These are phyloP conservation scores for Zygoascus flipseniorum DNA, from an alignment of 805 yeast genomes.

Conservation along the genomic window DNA sequence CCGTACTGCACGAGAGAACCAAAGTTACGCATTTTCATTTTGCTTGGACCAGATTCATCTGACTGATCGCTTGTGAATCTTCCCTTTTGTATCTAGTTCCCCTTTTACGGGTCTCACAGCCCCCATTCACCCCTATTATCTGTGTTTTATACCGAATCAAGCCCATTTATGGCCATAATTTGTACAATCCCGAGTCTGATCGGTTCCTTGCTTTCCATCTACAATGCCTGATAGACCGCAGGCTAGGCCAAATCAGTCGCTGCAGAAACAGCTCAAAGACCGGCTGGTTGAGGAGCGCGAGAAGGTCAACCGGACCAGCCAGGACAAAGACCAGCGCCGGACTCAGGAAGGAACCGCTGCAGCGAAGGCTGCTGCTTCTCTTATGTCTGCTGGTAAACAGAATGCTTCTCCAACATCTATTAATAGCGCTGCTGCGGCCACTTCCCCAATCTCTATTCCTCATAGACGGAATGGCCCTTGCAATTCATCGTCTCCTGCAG, in stretches of 20 bases:
- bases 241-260: slow-evolving; percentile 1
- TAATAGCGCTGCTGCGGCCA: background rate
- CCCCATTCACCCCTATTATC: too few species aligned
- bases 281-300: background rate
- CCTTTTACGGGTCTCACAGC: too few species aligned
- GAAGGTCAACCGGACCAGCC: background rate
- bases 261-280: background rate
- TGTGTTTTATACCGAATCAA: too few species aligned
- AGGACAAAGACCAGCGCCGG: background rate
- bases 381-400: background rate
- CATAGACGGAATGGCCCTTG: background rate
- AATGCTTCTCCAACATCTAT: too few species aligned
- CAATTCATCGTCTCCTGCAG: background rate
- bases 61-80: too few species aligned
- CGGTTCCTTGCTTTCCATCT: background rate
- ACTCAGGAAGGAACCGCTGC: background rate
- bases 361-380: background rate
- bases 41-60: too few species aligned
- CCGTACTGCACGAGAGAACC: too few species aligned
- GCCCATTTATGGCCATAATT: too few species aligned
- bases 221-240: background rate
- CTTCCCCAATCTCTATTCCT: background rate
- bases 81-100: too few species aligned
- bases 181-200: too few species aligned
- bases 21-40: too few species aligned